Base-by-base conservation (phyloP, 23 red algal species). In the Gracilaria domingensis region DNA sequence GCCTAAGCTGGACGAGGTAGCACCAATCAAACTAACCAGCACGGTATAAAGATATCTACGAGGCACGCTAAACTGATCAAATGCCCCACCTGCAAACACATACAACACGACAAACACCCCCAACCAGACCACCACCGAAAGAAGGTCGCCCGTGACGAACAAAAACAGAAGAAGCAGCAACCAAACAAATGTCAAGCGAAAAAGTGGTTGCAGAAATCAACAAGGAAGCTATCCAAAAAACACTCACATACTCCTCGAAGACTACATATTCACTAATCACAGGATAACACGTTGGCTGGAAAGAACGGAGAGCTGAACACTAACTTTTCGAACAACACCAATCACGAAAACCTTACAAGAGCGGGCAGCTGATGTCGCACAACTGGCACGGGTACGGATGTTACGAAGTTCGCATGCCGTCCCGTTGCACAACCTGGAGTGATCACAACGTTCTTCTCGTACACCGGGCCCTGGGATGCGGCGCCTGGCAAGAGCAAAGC, bases 391-490 rank as follows among this genome's bases (percentile, higher is more conserved):
- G 87, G 8, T 81, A 80, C 28, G 87, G 87, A 51, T 91, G 87
- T 34, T 91, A 91, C 59, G 66, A 66, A 49, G 87, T 91, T 49
- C 76, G 87, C 6, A 91, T 91, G 87, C 79, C n/a, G 74, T 29
- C 87, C 87, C 7, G 75, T 69, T 0, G 58, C 75, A 16, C 61
- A 70, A 57, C n/a, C 72, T 21, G 84, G 84, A 69, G 40, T 88
- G 45, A 61, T 88, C 55, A 73, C 84, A 4, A 88, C 84, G 24
- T 88, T 88, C 67, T 88, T 88, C 36, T 48, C 71, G 47, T 88
- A 88, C 48, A 88, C 84, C 12, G 84, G 84, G 13, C 49, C 48
- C 30, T 76, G 70, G 51, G 84, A 88, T 28, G 70, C 47, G 8
- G 66, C 65, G 6, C 71, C 71, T 77, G 71, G 71, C 3, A 59